These are phyloP conservation scores for Tricholomella constricta DNA, from an alignment of 768 basidiomycete genomes.

Conservation along the genomic window DNA sequence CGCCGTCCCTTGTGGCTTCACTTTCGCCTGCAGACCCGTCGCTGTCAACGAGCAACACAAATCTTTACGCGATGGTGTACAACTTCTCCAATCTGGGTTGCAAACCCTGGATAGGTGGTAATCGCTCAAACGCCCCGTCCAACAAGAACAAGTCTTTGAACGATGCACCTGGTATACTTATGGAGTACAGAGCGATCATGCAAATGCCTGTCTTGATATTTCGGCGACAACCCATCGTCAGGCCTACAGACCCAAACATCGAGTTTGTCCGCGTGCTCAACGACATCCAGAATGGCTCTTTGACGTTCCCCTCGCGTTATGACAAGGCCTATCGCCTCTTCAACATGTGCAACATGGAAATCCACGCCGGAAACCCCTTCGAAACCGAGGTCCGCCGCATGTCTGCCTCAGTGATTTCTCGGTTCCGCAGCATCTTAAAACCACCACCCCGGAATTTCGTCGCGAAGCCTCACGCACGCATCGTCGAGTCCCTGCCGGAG, in stretches of 20 bases:
- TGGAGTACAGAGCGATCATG: not conserved
- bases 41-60: not conserved
- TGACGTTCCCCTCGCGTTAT: not conserved
- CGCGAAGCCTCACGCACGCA: not conserved
- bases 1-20: too few relatives aligned
- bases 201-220: not conserved
- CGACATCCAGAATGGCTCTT: not conserved
- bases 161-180: too few relatives aligned
- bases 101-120: not conserved
- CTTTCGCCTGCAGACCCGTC: not conserved
- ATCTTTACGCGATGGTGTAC: not conserved
- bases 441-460: not conserved
- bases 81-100: not conserved
- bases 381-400: not conserved
- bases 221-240: not conserved
- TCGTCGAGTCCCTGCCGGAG: not conserved
- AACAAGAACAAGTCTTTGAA: not conserved
- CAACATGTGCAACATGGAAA: not conserved
- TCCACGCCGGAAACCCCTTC: not conserved
- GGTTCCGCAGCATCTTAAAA: not conserved
- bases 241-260: not conserved
- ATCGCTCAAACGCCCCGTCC: too few relatives aligned
- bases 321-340: not conserved
- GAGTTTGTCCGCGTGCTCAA: not conserved
- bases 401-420: not conserved